Conservation (phyloP, 257 asterid species). For the Linderniella brevidens region DNA sequence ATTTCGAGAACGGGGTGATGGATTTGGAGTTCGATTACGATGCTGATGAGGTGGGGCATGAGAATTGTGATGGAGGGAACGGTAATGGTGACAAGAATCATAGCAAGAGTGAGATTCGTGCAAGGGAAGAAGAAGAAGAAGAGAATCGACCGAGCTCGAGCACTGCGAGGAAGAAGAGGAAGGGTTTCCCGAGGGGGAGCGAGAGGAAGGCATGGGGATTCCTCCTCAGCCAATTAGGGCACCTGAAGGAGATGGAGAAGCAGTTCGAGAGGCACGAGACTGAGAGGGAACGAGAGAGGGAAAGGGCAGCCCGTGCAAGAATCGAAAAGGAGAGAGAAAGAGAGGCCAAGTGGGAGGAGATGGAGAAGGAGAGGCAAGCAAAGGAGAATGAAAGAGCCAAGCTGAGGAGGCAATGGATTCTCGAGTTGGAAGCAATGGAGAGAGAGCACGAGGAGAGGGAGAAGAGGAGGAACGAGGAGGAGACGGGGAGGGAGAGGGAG, state of each 20-base stretch:
- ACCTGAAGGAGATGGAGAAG: constrained; percentile 59
- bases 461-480: constrained; percentile 56
- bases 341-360: constrained; percentile 46
- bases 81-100: too few species aligned
- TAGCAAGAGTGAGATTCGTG: constrained; percentile 22
- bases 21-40: constrained; percentile 76
- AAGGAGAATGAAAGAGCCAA: constrained; percentile 33
- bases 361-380: constrained; percentile 43
- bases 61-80: constrained; percentile 32
- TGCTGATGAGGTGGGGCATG: constrained; percentile 70
- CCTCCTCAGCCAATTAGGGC: constrained; percentile 45
- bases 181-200: constrained; percentile 31
- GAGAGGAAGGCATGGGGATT: constrained; percentile 64
- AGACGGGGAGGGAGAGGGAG: constrained; percentile 43
- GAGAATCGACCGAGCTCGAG: constrained; percentile 44
- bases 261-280: constrained; percentile 59
- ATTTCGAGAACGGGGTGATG: constrained; percentile 64
- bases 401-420: constrained; percentile 45
- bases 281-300: constrained; percentile 62
- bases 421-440: constrained; percentile 73
- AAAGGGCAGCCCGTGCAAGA: constrained; percentile 37
- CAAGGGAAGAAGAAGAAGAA: constrained; percentile 46
- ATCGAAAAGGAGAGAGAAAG: constrained; percentile 50
- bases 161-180: constrained; percentile 57
- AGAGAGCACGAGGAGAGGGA: constrained; percentile 62